phyloP scores from a whole-genome alignment of 805 yeast species.

The Jamesozyma gamospora region DNA sequence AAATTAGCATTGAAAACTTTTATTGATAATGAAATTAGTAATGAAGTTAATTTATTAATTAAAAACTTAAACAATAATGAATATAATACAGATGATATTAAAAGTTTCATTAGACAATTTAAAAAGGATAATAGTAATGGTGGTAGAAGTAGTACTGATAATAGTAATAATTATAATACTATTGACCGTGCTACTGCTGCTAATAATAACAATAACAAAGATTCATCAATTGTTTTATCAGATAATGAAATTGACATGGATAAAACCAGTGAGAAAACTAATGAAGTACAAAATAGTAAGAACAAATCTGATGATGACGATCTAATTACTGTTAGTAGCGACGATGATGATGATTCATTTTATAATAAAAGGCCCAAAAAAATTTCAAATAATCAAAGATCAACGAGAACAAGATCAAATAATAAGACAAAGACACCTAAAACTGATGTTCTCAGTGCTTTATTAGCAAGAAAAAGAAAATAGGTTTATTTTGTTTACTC shows the following conservation, averaged over 20 bases:
- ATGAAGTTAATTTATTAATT: constrained; percentile 41
- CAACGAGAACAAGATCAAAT: constrained; percentile 7
- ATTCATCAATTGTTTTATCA: neutral
- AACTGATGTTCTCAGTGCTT: constrained; percentile 21
- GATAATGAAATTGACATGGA: neutral
- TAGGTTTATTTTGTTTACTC: too few relatives aligned
- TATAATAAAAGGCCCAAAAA: neutral
- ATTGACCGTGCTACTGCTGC: neutral
- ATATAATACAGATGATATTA: constrained; percentile 35
- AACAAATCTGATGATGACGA: too few relatives aligned
- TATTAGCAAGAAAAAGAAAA: constrained; percentile 22
- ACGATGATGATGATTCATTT: neutral
- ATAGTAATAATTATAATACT: neutral
- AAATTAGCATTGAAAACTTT: constrained; percentile 57
- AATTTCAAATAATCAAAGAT: neutral
- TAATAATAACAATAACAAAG: neutral
- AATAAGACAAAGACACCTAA: constrained; percentile 21
- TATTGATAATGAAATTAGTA: constrained; percentile 44
- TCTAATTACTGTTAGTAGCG: constrained; percentile 1
- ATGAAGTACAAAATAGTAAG: too few relatives aligned
- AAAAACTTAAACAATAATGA: constrained; percentile 34
- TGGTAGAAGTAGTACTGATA: too few relatives aligned
- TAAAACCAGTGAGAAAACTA: too few relatives aligned
- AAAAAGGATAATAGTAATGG: constrained; percentile 31
- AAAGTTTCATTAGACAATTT: constrained; percentile 35